Evolutionary conservation across 108 stramenopile genomes (phyloP).

Genomic region (Pseudonitzschia multistriata): DNA sequence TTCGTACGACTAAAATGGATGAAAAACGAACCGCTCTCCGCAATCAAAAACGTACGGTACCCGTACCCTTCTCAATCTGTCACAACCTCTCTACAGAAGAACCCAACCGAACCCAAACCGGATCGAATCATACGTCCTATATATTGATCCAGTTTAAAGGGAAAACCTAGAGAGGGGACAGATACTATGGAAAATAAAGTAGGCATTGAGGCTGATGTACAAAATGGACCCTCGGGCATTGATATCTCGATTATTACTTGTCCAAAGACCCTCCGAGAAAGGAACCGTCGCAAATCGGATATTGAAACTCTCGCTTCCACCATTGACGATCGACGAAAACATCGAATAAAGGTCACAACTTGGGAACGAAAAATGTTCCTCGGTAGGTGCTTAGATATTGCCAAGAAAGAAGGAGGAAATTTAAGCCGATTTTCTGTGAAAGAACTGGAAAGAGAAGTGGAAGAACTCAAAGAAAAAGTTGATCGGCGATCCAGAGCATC

Average conservation of each 20-base stretch:
- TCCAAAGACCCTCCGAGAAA: not conserved
- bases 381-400: slow-evolving; percentile 31
- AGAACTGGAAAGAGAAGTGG: slow-evolving; percentile 14
- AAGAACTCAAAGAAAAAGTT: slow-evolving; percentile 19
- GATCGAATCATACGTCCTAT: no score
- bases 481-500: not conserved
- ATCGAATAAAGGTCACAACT: slow-evolving; percentile 41
- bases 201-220: no score
- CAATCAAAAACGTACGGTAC: no score
- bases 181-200: no score
- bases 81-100: no score
- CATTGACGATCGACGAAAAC: slow-evolving; percentile 35
- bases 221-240: no score
- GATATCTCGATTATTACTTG: not conserved
- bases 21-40: no score
- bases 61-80: no score
- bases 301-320: slow-evolving; percentile 29
- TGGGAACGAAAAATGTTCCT: slow-evolving; percentile 38
- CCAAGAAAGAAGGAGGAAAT: slow-evolving; percentile 6
- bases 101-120: no score
- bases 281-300: slow-evolving; percentile 8
- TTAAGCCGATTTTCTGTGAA: slow-evolving; percentile 2
- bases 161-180: no score
- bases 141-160: no score
- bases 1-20: no score